Conservation (phyloP, 2,329 filamentous ascomycete species). For the Blumeriella jaapii region DNA sequence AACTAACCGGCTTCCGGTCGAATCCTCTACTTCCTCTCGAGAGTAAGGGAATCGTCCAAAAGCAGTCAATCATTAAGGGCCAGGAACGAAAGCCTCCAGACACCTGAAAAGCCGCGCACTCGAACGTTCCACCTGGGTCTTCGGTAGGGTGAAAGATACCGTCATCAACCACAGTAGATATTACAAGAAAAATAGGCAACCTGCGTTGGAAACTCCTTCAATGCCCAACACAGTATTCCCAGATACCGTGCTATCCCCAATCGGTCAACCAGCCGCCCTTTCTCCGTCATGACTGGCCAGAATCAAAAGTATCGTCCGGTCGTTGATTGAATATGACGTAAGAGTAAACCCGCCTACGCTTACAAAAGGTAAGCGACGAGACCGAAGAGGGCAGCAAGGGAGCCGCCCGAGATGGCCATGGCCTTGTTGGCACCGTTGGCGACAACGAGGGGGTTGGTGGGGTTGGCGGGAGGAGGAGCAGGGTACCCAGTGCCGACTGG, state of each 20-base stretch:
- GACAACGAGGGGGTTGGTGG: conserved; percentile 31
- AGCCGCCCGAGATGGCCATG: conserved; percentile 44
- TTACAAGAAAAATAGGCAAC: conserved; percentile 33
- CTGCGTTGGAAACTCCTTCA: conserved; percentile 26
- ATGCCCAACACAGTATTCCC: conserved; percentile 31
- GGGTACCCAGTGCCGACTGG: conserved; percentile 18
- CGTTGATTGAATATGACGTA: conserved; percentile 42
- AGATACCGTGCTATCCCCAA: conserved; percentile 22
- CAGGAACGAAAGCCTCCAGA: conserved; percentile 14
- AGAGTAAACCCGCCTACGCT: conserved; percentile 18
- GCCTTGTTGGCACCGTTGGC: conserved; percentile 46
- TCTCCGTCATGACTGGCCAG: conserved; percentile 31
- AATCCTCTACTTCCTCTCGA: conserved; percentile 4
- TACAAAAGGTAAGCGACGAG: conserved; percentile 37
- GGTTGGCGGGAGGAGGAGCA: conserved; percentile 16
- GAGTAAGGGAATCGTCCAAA: background rate
- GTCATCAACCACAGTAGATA: conserved; percentile 29
- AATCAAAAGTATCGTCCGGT: conserved; percentile 29
- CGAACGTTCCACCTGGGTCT: conserved; percentile 28
- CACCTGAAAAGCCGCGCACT: conserved; percentile 29
- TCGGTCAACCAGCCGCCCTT: conserved; percentile 27
- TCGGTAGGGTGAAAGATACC: conserved; percentile 27
- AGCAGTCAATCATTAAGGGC: conserved; percentile 3
- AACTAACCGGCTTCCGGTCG: too few relatives aligned
- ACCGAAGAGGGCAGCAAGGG: conserved; percentile 48